Evolutionary conservation across 2,329 filamentous ascomycete species (phyloP).

Genomic region (Claviceps monticola): DNA sequence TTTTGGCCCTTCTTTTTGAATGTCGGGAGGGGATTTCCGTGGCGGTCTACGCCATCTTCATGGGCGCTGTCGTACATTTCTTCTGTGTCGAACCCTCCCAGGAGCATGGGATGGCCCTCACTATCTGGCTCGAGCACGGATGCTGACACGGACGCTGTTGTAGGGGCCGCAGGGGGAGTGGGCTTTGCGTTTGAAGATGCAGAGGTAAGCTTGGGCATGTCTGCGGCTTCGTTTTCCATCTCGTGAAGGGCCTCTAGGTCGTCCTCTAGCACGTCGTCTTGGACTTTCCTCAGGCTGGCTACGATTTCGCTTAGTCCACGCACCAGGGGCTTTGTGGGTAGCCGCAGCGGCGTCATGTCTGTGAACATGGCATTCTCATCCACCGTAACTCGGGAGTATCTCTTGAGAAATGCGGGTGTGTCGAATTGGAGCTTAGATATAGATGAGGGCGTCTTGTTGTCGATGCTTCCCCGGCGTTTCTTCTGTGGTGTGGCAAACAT

Average conservation of each 20-base stretch:
- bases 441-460: conserved; percentile 32
- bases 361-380: conserved; percentile 41
- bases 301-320: conserved; percentile 63
- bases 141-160: not conserved
- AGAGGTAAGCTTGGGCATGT: conserved; percentile 10
- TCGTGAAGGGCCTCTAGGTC: conserved; percentile 64
- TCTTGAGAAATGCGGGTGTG: conserved; percentile 58
- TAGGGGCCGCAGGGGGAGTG: conserved; percentile 4
- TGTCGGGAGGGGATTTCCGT: conserved; percentile 44
- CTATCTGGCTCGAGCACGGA: conserved; percentile 23
- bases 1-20: conserved; percentile 82
- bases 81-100: conserved; percentile 53
- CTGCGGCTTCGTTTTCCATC: conserved; percentile 39
- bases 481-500: conserved; percentile 53
- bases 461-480: conserved; percentile 26
- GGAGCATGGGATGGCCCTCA: conserved; percentile 27
- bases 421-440: conserved; percentile 45
- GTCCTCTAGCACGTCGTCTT: conserved; percentile 57
- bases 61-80: conserved; percentile 39
- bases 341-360: conserved; percentile 33
- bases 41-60: conserved; percentile 37
- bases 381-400: conserved; percentile 33
- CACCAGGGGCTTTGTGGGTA: conserved; percentile 48
- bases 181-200: conserved; percentile 17
- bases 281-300: conserved; percentile 52